A percentile compares a stretch with the other conserved stretches of the same genome.
Evolutionary conservation across 192 early-diverging fungal species (phyloP).

Genomic region (Backusella westeae): DNA sequence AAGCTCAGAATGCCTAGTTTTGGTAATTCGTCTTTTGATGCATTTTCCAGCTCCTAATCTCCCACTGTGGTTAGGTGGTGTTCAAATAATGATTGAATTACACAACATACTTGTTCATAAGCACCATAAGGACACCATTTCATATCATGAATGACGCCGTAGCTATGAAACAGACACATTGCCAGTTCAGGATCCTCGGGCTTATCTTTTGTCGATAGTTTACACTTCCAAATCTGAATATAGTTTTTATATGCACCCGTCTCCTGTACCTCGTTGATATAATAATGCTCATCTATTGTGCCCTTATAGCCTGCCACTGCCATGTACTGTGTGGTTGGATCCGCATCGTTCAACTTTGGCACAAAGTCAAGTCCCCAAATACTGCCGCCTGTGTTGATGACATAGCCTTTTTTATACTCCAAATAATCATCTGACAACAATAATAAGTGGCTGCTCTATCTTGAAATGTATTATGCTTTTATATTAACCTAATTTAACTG

Average conservation of each 20-base stretch:
- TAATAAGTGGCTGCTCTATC: background rate
- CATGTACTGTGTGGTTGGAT: constrained; percentile 34
- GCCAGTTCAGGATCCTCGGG: constrained; percentile 27
- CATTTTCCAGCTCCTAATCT: background rate
- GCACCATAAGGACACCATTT: constrained; percentile 47
- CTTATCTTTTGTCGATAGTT: background rate
- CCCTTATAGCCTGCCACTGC: constrained; percentile 37
- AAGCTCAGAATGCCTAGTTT: constrained; percentile 39
- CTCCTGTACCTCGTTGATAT: constrained; percentile 14
- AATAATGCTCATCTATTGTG: constrained; percentile 21
- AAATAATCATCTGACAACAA: constrained; percentile 13
- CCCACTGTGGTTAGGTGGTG: background rate
- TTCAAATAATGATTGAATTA: background rate
- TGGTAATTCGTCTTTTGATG: background rate
- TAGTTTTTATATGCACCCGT: constrained; percentile 12
- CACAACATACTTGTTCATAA: constrained; percentile 28
- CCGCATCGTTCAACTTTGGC: constrained; percentile 16
- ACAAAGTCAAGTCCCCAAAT: constrained; percentile 41
- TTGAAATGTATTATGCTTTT: too few species aligned
- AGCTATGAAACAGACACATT: constrained; percentile 42
- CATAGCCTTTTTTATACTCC: constrained; percentile 22
- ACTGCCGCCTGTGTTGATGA: constrained; percentile 36
- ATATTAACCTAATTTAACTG: constrained; percentile 3
- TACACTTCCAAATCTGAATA: constrained; percentile 43
- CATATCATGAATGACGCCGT: constrained; percentile 30